Percentiles rank a stretch among this genome's conserved stretches.
Evolutionary conservation across 1,284 basidiomycete genomes (phyloP).

Genomic region (Macrocystidia cucumis): DNA sequence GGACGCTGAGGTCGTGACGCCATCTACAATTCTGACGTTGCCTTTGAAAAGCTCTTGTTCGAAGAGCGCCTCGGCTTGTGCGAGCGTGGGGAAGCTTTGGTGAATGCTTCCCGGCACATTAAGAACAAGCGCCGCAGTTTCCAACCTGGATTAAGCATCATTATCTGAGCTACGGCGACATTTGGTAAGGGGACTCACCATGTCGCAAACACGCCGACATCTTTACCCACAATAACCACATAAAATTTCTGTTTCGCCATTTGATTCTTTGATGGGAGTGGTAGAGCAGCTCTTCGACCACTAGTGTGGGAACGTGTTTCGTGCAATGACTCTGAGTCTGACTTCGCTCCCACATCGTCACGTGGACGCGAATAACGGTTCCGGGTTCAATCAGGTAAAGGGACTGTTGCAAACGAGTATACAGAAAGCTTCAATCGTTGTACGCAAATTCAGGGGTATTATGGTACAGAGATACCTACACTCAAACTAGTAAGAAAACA

Average conservation of each 20-base stretch:
- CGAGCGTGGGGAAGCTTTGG: slow-evolving; percentile 32
- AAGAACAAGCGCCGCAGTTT: slow-evolving; percentile 30
- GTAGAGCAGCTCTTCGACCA: too few species aligned
- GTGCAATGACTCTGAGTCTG: too few species aligned
- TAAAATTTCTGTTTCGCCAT: slow-evolving; percentile 38
- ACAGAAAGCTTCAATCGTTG: too few species aligned
- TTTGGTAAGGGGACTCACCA: slow-evolving; percentile 37
- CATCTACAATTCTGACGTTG: slow-evolving; percentile 17
- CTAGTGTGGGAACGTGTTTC: too few species aligned
- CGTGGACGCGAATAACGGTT: too few species aligned
- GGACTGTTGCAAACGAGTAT: too few species aligned
- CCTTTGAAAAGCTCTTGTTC: slow-evolving; percentile 21
- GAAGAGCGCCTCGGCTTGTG: slow-evolving; percentile 35
- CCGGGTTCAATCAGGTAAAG: too few species aligned
- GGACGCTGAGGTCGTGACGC: too few species aligned
- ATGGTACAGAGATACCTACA: too few species aligned
- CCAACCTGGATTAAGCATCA: slow-evolving; percentile 26
- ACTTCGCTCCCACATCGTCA: too few species aligned
- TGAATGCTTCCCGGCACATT: slow-evolving; percentile 31
- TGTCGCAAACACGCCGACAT: slow-evolving; percentile 34
- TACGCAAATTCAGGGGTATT: too few species aligned
- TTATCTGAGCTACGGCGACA: slow-evolving; percentile 4
- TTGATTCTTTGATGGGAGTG: neutral
- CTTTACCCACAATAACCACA: slow-evolving; percentile 34
- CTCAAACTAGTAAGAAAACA: too few species aligned